Conservation (phyloP, 352 stramenopile genomes). For the Globisporangium okanoganense region DNA sequence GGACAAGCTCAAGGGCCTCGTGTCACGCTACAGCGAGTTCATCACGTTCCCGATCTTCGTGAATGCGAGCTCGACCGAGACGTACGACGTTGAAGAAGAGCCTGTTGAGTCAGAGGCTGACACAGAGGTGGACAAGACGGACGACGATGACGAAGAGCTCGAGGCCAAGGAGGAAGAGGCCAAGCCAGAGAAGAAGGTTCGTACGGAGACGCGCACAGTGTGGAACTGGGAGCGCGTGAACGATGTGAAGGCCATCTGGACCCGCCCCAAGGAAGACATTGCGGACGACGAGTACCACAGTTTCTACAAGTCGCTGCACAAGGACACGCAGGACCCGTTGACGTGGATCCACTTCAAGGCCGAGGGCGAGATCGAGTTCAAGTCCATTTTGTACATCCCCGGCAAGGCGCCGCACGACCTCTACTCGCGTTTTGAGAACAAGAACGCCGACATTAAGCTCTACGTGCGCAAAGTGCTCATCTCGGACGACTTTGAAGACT, state of each 20-base stretch:
- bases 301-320: conserved; percentile 97
- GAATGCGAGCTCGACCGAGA: conserved; percentile 91
- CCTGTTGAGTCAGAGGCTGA: conserved; percentile 58
- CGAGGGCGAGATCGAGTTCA: conserved; percentile 99
- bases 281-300: conserved; percentile 98
- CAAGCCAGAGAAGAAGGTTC: conserved; percentile 75
- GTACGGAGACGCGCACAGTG: conserved; percentile 92
- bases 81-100: conserved; percentile 88
- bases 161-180: conserved; percentile 39
- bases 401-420: conserved; percentile 79
- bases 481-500: conserved; percentile 97
- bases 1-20: conserved; percentile 92
- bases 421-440: conserved; percentile 91
- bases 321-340: conserved; percentile 86
- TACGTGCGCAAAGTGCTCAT: conserved; percentile 99
- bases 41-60: conserved; percentile 99
- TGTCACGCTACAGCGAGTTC: conserved; percentile 99
- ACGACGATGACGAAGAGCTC: conserved; percentile 57
- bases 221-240: conserved; percentile 97
- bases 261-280: conserved; percentile 95
- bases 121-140: conserved; percentile 55
- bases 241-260: conserved; percentile 97
- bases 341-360: conserved; percentile 99
- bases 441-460: conserved; percentile 93
- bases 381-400: conserved; percentile 98